Percentiles rank a stretch among this genome's conserved stretches.
These are phyloP conservation scores for Clonostachys byssicola DNA, from an alignment of 2,329 filamentous ascomycete species.

Conservation along the genomic window DNA sequence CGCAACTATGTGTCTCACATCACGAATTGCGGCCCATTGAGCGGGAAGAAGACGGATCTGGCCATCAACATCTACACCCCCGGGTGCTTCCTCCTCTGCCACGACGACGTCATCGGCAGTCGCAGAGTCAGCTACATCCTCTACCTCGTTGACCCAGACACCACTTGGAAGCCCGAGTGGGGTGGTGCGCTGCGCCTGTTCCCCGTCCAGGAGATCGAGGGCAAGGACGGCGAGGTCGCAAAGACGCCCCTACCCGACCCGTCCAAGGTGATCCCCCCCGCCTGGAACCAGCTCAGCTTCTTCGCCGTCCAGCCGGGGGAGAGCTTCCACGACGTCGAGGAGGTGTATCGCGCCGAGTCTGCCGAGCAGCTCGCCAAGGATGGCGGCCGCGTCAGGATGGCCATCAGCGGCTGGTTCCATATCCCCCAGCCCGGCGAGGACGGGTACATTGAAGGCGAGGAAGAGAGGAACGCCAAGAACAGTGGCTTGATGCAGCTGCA, in stretches of 20 bases:
- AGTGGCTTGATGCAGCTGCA: conserved; percentile 92
- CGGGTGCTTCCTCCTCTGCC: conserved; percentile 90
- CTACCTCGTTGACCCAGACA: conserved; percentile 90
- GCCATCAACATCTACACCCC: conserved; percentile 98
- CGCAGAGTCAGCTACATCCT: conserved; percentile 94
- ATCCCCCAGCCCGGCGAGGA: conserved; percentile 94
- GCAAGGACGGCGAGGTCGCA: conserved; percentile 66
- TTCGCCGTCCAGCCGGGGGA: conserved; percentile 98
- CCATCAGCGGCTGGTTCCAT: conserved; percentile 98
- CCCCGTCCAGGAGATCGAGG: conserved; percentile 59
- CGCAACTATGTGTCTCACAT: conserved; percentile 84
- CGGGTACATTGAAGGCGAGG: conserved; percentile 81
- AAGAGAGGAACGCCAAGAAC: conserved; percentile 83
- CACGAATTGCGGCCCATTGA: conserved; percentile 81
- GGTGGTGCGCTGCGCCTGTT: conserved; percentile 88
- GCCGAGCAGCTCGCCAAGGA: conserved; percentile 60
- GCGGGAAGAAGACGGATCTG: conserved; percentile 96
- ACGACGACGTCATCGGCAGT: conserved; percentile 98
- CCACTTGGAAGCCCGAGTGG: conserved; percentile 86
- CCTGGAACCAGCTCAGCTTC: conserved; percentile 97
- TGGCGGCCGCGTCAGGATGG: conserved; percentile 84
- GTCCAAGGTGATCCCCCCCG: conserved; percentile 80
- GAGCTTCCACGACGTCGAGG: conserved; percentile 98
- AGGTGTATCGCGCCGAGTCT: conserved; percentile 75
- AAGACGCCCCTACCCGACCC: conserved; percentile 77